Base-by-base conservation (phyloP, 331 rosid genomes). In the Pyracantha coccinea region DNA sequence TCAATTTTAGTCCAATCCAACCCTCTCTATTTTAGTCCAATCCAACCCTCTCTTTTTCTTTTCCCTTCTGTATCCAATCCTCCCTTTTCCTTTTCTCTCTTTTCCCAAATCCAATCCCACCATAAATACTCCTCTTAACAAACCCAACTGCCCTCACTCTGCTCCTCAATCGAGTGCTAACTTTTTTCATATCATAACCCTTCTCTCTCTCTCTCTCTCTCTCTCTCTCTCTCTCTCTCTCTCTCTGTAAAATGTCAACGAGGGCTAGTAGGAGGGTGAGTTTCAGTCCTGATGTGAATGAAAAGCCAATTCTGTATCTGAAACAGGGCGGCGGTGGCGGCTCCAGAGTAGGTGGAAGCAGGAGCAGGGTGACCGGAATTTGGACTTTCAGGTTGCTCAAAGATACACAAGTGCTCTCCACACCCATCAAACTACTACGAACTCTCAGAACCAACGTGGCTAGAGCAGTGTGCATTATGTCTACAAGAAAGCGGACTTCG, bases 201-300 rank as follows among this genome's bases (percentile, higher is more conserved):
- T 9, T 35, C 44, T 38, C 45, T 38, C 45, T 68, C 7, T 58
- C 4, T 50, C 24, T 45, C 6, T 58, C 4, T 50, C 24, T 45
- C 71, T 44, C 74, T 38, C 20, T 59, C 69, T 63, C 78, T 63
- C 77, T 54, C 78, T 73, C 75, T 45, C 29, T 65, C 53, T 52
- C n/a, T 33, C 25, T 14, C 14, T 58, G 55, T 12, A 64, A 41
- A 0, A 92, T 94, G 99, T 77, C 91, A 57, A 86, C 87, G 68
- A 86, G 78, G 72, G 77, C 80, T 21, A 81, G 86, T 77, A 87
- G 75, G 68, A 82, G 92, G 45, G 88, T 84, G 74, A 82, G 92
- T 79, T 90, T 89, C 78, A 92, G 96, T 81, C 91, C 95, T 25
- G 93, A 89, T 64, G 82, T 87, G n/a, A 78, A 85, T 75, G 95